Conservation (phyloP, 768 basidiomycete genomes). For the Boletus reticuloceps region DNA sequence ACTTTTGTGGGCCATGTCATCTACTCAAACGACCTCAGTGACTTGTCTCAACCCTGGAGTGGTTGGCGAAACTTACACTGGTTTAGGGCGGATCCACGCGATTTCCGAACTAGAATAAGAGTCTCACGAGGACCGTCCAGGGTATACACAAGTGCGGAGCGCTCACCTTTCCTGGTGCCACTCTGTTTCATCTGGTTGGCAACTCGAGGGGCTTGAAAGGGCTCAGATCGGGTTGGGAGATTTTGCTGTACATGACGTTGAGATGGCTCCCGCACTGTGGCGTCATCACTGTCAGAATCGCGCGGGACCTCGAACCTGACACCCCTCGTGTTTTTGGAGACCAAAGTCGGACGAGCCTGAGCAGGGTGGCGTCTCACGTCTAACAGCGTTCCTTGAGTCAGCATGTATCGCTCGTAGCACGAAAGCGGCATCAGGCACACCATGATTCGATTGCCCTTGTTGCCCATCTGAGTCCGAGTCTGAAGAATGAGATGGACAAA, state of each 20-base stretch:
- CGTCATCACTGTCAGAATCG: conserved; percentile 14
- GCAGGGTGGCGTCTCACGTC: not conserved
- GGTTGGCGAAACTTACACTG: conserved; percentile 11
- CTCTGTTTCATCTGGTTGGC: not conserved
- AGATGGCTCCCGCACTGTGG: conserved; percentile 9
- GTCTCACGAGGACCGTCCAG: not conserved
- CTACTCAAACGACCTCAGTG: conserved; percentile 12
- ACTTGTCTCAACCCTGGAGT: not conserved
- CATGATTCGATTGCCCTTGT: too few relatives aligned
- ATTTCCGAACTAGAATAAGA: conserved; percentile 7
- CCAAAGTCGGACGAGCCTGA: not conserved
- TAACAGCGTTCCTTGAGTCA: not conserved
- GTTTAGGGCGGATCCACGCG: not conserved
- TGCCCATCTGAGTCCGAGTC: conserved; percentile 22
- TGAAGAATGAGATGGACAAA: not conserved
- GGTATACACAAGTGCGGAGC: not conserved
- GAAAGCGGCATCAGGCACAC: not conserved
- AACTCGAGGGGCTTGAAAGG: not conserved
- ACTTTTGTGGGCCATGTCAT: conserved; percentile 6
- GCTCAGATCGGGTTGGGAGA: not conserved
- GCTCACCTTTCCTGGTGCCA: conserved; percentile 7
- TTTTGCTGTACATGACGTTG: conserved; percentile 1
- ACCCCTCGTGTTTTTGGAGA: conserved; percentile 3
- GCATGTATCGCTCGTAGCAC: not conserved
- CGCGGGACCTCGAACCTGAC: conserved; percentile 15